Evolutionary conservation across 352 stramenopile genomes (phyloP), one percentile per base, ranked within the genome.

Genomic region (Phytophthora agathidicida): DNA sequence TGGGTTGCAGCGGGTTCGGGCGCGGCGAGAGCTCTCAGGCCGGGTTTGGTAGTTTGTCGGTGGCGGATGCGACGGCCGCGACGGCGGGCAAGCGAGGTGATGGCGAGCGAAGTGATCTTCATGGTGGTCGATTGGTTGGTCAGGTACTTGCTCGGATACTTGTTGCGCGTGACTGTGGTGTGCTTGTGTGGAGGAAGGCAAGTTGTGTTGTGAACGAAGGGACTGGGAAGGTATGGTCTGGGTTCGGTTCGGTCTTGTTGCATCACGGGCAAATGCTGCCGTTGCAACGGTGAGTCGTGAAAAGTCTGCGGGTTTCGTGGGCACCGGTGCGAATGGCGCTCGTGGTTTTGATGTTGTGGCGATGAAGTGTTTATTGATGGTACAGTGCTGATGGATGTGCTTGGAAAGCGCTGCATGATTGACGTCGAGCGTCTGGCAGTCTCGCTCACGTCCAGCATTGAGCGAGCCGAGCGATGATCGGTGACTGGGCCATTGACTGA

Each of bases 71-170:
- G 38, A 45, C 22, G 22, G 3, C 22, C 16, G 38, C 20, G 22
- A 36, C 26, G 41, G 26, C 41, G n/a, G 26, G 24, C 41, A 31
- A 45, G 38, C 38, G 38, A 16, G 24, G 38, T 30, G 38, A 45
- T 22, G 38, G 38, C 38, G 38, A 45, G 22, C n/a, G 38, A 17
- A 45, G 38, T 31, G 38, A 31, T 26, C 36, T 42, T 42, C 36
- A 42, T 42, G 36, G 36, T 42, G 3, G 14, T 32, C 6, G 27
- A 10, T 10, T 10, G 27, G 27, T 32, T 10, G 27, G 27, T n/a
- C n/a, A n/a, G n/a, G n/a, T n/a, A n/a, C n/a, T n/a, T n/a, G n/a
- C n/a, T n/a, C n/a, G n/a, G n/a, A n/a, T n/a, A n/a, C n/a, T n/a
- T n/a, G n/a, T n/a, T n/a, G n/a, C n/a, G n/a, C n/a, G n/a, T n/a